Percentiles rank a stretch among this genome's conserved stretches.
Conservation (phyloP, 495 filamentous ascomycete species). For the Letharia columbiana region DNA sequence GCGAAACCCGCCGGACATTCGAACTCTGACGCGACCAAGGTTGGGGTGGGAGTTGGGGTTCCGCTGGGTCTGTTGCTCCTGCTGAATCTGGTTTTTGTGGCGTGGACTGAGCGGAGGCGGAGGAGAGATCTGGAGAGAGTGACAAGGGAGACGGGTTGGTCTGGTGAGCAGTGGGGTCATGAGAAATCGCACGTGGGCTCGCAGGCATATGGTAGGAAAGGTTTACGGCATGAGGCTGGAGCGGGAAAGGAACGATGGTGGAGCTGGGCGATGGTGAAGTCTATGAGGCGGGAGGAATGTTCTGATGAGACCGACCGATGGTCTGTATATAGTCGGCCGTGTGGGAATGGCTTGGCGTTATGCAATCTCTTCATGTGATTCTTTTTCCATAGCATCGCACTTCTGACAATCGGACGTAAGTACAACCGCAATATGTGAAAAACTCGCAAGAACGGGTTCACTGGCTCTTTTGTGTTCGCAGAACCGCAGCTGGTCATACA, state of each 20-base stretch:
- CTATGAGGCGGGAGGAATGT: neutral
- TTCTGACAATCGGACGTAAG: too few relatives aligned
- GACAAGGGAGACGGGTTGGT: neutral
- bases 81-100: neutral
- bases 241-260: neutral
- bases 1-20: neutral
- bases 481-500: too few relatives aligned
- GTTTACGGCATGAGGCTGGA: neutral
- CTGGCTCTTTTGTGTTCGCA: too few relatives aligned
- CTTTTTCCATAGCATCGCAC: too few relatives aligned
- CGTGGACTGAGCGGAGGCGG: neutral
- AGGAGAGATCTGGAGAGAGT: neutral
- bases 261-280: neutral
- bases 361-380: too few relatives aligned
- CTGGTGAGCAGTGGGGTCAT: neutral
- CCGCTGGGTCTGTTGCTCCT: neutral
- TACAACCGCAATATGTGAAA: too few relatives aligned
- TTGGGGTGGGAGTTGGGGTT: neutral
- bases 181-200: neutral
- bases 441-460: too few relatives aligned
- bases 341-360: too few relatives aligned
- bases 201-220: neutral
- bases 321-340: too few relatives aligned
- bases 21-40: neutral
- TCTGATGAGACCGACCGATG: neutral